Base-by-base conservation (phyloP, 2,329 filamentous ascomycete species). In the Daldinia eschscholtzii region DNA sequence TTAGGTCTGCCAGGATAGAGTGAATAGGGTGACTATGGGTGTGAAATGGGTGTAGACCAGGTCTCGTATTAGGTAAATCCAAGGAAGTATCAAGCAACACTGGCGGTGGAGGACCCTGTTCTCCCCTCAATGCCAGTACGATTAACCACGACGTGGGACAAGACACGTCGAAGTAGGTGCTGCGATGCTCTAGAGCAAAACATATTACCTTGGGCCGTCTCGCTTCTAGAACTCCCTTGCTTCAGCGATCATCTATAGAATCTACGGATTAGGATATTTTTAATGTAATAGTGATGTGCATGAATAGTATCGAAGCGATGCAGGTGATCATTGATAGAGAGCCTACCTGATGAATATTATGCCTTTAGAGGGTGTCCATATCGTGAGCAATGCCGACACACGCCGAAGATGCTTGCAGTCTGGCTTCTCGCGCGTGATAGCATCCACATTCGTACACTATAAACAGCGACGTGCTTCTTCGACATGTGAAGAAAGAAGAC, bases 281-380 rank as follows among this genome's bases (percentile, higher is more conserved):
- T 57, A 44, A 68, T 68, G 65, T 57, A 64, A 69, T 61, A 42
- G 69, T 65, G 63, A 67, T 69, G 57, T 61, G 62, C 68, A 70
- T 69, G 53, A 53, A 50, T 59, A 53, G 62, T 61, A 52, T 52
- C 53, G 44, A 61, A 61, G 44, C 39, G 18, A 61, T 67, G 61
- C 57, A 57, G 63, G 42, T 52, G 57, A 58, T 46, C 18, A 48
- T 55, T 56, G 41, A 52, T 26, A 56, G 42, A 64, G 35, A 52
- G 12, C 39, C 30, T 50, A 39, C 39, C 61, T 57, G 15, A 33
- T 12, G 15, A 52, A 18, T 30, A 55, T 57, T 33, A 23, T 23
- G 20, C 53, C 18, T 23, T 57, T 35, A 30, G 48, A 65, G 48
- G 50, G 53, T 48, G 30, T 60, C 52, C 42, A 61, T 66, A 67